Evolutionary conservation across 176 grass and related monocot species (phyloP), one percentile per base, ranked within the genome.

Genomic region (Carex parvula): DNA sequence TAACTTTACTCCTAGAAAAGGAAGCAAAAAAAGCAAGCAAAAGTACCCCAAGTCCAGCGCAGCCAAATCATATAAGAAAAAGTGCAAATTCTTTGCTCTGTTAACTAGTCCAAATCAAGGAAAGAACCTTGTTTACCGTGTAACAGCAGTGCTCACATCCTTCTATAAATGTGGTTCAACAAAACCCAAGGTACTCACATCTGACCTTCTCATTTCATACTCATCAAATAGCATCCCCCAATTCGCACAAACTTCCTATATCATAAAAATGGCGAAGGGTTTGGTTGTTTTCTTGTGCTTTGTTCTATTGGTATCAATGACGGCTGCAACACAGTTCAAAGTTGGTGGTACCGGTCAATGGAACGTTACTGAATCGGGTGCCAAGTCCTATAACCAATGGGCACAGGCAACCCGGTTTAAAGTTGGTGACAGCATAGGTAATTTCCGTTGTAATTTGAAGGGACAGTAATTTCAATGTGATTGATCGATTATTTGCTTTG

Each of bases 371-470:
- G 81, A 68, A 20, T 6, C 53, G 42, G 87, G 86, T 53, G 79
- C 84, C 56, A 57, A 48, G 16, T 74, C 91, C 0, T 95, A 95
- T 85, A 93, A 88, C 83, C 87, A 85, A 13, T 95, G 93, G 96
- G 96, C 96, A 11, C 82, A 92, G 68, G 89, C 82, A 68, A 90
- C 76, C 84, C 93, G 96, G 18, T 99, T 99, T 50, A 81, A 91
- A 85, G 73, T 90, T 17, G 96, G 91, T 21, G 96, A 99, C 81
- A 87, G 86, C 32, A 50, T 98, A 81, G 78, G 95, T 94, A 88
- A 76, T 80, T 75, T 13, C 42, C 18, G 2, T 6, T 50, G 37
- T 48, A 46, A 8, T 71, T 70, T 70, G 67, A 70, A 20, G 18
- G 5, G 18, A 55, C 14, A 71, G 18, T 48, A 24, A 48, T 21